A percentile compares a stretch with the other conserved stretches of the same genome.
Conservation (phyloP, 2,329 filamentous ascomycete species). For the Aureobasidium sp. region DNA sequence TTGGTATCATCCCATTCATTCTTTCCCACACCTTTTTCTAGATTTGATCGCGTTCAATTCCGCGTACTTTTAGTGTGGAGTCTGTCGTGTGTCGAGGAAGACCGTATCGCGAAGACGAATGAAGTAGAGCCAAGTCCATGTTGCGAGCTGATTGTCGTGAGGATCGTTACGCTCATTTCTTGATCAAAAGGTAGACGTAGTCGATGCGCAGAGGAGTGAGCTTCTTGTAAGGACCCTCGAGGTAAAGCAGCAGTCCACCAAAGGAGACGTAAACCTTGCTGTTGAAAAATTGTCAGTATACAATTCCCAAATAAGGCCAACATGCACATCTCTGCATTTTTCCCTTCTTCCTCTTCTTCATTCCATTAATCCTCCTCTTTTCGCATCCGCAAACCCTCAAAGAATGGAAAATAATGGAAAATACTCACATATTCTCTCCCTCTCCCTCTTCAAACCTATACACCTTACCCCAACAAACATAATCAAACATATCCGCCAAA, state of each 20-base stretch:
- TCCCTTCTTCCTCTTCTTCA: no score
- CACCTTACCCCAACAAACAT: slow-evolving; percentile 82
- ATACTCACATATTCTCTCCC: slow-evolving; percentile 60
- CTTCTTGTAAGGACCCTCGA: slow-evolving; percentile 94
- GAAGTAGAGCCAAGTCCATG: no score
- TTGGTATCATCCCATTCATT: not conserved
- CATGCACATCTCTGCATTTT: not conserved
- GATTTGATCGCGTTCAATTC: no score
- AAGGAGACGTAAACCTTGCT: slow-evolving; percentile 86
- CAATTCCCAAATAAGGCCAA: no score
- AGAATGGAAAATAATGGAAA: no score
- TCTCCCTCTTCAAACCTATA: slow-evolving; percentile 82
- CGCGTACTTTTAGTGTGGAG: no score
- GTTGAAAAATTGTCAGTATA: not conserved
- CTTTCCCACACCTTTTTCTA: no score
- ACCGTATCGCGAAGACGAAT: no score
- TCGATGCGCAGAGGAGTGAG: slow-evolving; percentile 87
- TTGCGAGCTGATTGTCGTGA: not conserved
- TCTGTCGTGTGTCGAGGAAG: no score
- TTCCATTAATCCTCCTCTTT: no score
- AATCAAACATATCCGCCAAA: slow-evolving; percentile 74
- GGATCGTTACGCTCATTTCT: slow-evolving; percentile 56
- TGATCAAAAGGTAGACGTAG: slow-evolving; percentile 85
- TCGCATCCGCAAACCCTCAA: no score
- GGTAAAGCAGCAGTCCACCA: slow-evolving; percentile 79